A percentile compares a stretch with the other conserved stretches of the same genome.
phyloP scores from a whole-genome alignment of 2,329 filamentous ascomycete genomes.

The Aspergillus sp. region DNA sequence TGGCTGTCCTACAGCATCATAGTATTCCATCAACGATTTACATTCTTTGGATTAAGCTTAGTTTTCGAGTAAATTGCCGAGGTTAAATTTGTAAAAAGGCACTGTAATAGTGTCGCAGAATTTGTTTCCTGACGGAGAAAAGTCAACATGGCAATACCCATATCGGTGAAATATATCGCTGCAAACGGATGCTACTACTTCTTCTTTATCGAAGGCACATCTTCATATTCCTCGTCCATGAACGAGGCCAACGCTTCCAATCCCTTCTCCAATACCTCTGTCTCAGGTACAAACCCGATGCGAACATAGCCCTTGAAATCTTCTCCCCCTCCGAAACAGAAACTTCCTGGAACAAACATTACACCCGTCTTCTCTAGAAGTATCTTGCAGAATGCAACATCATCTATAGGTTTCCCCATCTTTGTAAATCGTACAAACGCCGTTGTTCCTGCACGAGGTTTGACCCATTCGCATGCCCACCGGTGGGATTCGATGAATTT shows the following conservation, averaged over 20 bases:
- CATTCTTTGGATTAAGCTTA: no score
- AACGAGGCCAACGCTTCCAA: constrained; percentile 53
- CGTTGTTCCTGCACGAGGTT: constrained; percentile 73
- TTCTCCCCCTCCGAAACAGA: constrained; percentile 63
- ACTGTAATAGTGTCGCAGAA: no score
- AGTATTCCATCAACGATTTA: no score
- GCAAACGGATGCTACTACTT: neutral
- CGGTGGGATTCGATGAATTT: constrained; percentile 62
- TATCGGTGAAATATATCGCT: no score
- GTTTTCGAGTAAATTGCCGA: no score
- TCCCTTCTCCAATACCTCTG: constrained; percentile 62
- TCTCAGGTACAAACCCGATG: constrained; percentile 71
- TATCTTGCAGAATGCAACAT: constrained; percentile 66
- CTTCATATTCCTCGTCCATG: constrained; percentile 53
- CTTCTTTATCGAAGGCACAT: constrained; percentile 36
- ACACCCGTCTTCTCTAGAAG: constrained; percentile 66
- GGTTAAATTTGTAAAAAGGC: no score
- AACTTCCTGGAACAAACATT: constrained; percentile 67
- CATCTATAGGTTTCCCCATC: constrained; percentile 61
- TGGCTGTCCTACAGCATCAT: no score
- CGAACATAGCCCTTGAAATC: constrained; percentile 73
- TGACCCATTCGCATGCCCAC: constrained; percentile 64
- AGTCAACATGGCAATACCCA: no score
- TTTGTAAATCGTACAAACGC: constrained; percentile 68
- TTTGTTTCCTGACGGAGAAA: no score